A percentile compares a stretch with the other conserved stretches of the same genome.
Conservation (phyloP, 2,329 filamentous ascomycete genomes). For the Lecanicillium sp. region DNA sequence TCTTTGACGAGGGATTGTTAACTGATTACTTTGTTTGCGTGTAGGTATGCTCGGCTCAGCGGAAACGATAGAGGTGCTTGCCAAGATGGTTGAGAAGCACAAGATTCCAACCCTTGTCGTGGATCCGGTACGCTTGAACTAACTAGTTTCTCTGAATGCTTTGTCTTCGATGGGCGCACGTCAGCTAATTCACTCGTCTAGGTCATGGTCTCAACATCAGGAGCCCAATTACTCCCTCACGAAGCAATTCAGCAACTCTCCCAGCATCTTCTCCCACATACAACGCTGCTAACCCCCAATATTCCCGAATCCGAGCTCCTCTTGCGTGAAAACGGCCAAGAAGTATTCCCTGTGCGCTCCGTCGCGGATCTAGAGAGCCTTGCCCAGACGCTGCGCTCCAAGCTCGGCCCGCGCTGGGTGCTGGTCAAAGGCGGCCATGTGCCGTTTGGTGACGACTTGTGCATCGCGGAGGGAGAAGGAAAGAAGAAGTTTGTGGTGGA, state of each 20-base stretch:
- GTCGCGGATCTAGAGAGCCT: conserved; percentile 61
- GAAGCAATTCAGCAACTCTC: conserved; percentile 55
- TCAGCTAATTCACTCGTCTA: conserved; percentile 27
- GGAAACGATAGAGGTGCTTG: conserved; percentile 28
- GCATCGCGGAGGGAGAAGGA: conserved; percentile 46
- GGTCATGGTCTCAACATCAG: conserved; percentile 91
- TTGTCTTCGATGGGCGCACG: no score
- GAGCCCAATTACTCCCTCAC: conserved; percentile 57
- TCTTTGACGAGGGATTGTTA: not conserved
- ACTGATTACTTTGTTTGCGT: conserved; percentile 3
- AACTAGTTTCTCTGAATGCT: not conserved
- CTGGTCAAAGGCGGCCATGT: conserved; percentile 86
- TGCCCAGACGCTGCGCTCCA: conserved; percentile 51
- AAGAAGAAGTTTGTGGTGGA: conserved; percentile 66
- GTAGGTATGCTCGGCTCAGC: conserved; percentile 30
- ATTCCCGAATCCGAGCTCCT: conserved; percentile 65
- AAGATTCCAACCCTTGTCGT: conserved; percentile 24
- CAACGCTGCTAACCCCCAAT: conserved; percentile 69
- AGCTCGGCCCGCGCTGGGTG: conserved; percentile 68
- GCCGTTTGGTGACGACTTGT: conserved; percentile 47
- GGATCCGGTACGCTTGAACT: conserved; percentile 24
- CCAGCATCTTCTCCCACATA: conserved; percentile 51
- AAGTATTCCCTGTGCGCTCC: conserved; percentile 34
- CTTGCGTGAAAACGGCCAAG: conserved; percentile 41
- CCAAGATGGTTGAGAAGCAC: conserved; percentile 21